Percentiles rank a stretch among this genome's conserved stretches.
Conservation (phyloP, 2,329 filamentous ascomycete species). For the Trichoderma atrobrunneum region DNA sequence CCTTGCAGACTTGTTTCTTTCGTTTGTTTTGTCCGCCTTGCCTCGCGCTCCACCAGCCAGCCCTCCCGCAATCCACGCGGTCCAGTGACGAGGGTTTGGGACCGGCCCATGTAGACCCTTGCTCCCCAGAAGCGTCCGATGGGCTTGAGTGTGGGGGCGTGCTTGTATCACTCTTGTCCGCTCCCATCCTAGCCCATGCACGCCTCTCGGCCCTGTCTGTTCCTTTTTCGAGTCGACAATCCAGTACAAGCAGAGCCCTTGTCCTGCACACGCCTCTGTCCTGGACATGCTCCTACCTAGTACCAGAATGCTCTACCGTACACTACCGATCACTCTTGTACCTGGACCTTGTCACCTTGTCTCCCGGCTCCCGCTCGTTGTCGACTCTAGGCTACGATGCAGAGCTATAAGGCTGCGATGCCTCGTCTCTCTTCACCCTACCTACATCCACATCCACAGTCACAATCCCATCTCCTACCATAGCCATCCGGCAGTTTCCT, state of each 20-base stretch:
- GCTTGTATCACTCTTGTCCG: background rate
- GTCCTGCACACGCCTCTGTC: slow-evolving; percentile 10
- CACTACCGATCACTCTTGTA: slow-evolving; percentile 12
- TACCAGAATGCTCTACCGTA: slow-evolving; percentile 7
- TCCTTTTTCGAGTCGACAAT: background rate
- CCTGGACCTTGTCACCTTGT: slow-evolving; percentile 7
- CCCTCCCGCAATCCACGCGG: slow-evolving; percentile 18
- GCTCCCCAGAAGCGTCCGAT: slow-evolving; percentile 17
- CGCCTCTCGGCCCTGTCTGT: background rate
- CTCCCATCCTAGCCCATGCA: background rate
- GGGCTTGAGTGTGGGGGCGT: slow-evolving; percentile 1
- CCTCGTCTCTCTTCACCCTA: slow-evolving; percentile 35
- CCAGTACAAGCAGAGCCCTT: background rate
- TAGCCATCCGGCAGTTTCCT: slow-evolving; percentile 22
- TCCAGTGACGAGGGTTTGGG: slow-evolving; percentile 18
- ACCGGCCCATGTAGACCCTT: slow-evolving; percentile 2
- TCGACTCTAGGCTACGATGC: slow-evolving; percentile 33
- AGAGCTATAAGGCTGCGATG: slow-evolving; percentile 55
- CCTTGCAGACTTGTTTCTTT: background rate
- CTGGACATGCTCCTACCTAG: slow-evolving; percentile 8
- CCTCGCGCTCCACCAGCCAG: slow-evolving; percentile 16
- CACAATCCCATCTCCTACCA: slow-evolving; percentile 20
- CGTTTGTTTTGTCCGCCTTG: slow-evolving; percentile 6
- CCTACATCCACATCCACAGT: slow-evolving; percentile 26
- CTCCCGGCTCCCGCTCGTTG: slow-evolving; percentile 17